Evolutionary conservation across 805 yeast genomes (phyloP).

Genomic region (Yarrowia osloensis): DNA sequence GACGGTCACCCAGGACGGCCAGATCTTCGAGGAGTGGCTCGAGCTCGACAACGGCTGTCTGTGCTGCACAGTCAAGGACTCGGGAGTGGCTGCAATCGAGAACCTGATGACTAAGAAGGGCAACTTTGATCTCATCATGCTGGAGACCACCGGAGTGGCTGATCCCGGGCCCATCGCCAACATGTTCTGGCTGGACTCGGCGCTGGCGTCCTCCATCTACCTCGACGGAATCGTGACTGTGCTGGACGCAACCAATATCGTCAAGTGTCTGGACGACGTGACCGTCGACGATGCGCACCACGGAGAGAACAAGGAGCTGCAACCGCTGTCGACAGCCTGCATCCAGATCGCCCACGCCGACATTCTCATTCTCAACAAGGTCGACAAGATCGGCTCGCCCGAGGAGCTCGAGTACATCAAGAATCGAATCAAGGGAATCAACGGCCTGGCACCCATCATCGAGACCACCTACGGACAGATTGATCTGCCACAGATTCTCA

Average conservation of each 20-base stretch:
- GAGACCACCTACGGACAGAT: slow-evolving; percentile 76
- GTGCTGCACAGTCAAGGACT: slow-evolving; percentile 94
- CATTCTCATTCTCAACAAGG: slow-evolving; percentile 73
- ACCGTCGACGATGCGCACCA: slow-evolving; percentile 45
- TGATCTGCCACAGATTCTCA: slow-evolving; percentile 64
- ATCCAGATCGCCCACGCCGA: slow-evolving; percentile 91
- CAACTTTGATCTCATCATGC: slow-evolving; percentile 81
- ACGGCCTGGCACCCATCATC: slow-evolving; percentile 65
- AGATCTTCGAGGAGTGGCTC: slow-evolving; percentile 85
- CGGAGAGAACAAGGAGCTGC: slow-evolving; percentile 46
- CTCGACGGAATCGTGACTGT: slow-evolving; percentile 87
- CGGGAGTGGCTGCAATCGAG: slow-evolving; percentile 93
- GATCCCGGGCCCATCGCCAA: slow-evolving; percentile 97
- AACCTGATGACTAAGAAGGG: slow-evolving; percentile 71
- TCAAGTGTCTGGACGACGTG: slow-evolving; percentile 64
- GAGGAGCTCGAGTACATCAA: slow-evolving; percentile 43
- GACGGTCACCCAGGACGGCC: slow-evolving; percentile 59
- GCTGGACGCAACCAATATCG: slow-evolving; percentile 53
- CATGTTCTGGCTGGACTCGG: slow-evolving; percentile 98
- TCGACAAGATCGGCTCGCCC: slow-evolving; percentile 52
- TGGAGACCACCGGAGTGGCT: slow-evolving; percentile 95
- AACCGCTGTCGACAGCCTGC: slow-evolving; percentile 73
- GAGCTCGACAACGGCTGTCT: slow-evolving; percentile 96
- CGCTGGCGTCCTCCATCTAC: slow-evolving; percentile 76
- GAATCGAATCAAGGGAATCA: slow-evolving; percentile 54